Evolutionary conservation across 148 eudicot genomes (phyloP).

Genomic region (Vaccinium myrtillus): DNA sequence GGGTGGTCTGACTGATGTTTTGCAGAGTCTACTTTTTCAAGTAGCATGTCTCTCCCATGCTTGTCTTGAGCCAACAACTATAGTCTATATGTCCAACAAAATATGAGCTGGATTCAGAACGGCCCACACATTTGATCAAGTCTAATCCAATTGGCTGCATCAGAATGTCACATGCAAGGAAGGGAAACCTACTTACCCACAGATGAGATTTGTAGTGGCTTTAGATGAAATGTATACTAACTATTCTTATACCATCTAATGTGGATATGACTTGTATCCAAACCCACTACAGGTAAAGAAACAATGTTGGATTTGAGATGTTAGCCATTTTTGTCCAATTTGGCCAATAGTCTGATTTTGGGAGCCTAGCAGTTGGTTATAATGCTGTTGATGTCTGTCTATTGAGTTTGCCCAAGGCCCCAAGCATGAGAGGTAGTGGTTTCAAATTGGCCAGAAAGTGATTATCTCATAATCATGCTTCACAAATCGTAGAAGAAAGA

Average conservation of each 20-base stretch:
- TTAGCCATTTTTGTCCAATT: no score
- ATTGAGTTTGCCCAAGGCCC: no score
- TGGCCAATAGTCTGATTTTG: no score
- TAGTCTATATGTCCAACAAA: neutral
- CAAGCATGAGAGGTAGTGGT: no score
- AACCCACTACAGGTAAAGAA: no score
- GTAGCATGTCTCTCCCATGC: no score
- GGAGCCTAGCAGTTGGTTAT: no score
- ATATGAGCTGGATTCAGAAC: neutral
- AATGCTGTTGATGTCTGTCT: no score
- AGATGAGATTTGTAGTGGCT: neutral
- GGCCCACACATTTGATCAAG: neutral
- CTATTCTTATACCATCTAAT: neutral
- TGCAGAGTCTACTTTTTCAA: neutral
- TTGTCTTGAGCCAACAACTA: neutral
- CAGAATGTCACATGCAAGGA: constrained; percentile 1
- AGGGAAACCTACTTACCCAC: neutral
- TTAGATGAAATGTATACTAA: neutral
- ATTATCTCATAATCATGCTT: no score
- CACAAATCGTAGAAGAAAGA: no score
- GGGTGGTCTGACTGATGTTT: neutral
- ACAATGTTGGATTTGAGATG: no score
- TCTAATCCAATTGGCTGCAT: neutral
- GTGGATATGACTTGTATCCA: neutral
- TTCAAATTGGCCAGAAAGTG: no score